Evolutionary conservation across 139 green algal genomes (phyloP).

Genomic region (Chlamydomonas eustigma): DNA sequence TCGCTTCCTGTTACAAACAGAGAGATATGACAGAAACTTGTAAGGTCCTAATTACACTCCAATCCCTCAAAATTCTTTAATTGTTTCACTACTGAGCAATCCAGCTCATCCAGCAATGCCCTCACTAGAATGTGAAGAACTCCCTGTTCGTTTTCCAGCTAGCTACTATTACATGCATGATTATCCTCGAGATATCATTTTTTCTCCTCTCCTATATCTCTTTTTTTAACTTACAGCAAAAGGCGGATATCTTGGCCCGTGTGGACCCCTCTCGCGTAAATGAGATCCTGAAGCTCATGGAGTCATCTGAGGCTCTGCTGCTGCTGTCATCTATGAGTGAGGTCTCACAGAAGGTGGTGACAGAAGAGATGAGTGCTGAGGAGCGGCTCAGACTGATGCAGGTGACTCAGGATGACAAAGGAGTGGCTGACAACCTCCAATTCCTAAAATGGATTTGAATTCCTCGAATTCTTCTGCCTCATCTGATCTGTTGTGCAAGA

Average conservation of each 20-base stretch:
- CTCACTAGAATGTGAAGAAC: no score
- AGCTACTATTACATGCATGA: no score
- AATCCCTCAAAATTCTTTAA: no score
- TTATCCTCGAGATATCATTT: no score
- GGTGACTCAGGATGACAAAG: neutral
- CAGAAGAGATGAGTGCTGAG: slow-evolving; percentile 25
- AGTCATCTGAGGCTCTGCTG: slow-evolving; percentile 29
- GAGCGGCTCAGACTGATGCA: slow-evolving; percentile 36
- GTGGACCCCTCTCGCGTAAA: slow-evolving; percentile 34
- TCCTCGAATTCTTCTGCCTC: neutral
- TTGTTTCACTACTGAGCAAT: no score
- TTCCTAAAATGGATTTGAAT: neutral
- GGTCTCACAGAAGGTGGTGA: slow-evolving; percentile 19
- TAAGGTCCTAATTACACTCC: no score
- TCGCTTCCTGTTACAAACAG: no score
- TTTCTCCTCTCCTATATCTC: no score
- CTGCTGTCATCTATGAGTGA: slow-evolving; percentile 40
- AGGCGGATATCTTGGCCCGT: slow-evolving; percentile 26
- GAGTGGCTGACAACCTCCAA: neutral
- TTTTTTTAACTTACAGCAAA: slow-evolving; percentile 18
- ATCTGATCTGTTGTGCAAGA: neutral
- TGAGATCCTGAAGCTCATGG: slow-evolving; percentile 33
- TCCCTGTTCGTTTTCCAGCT: no score
- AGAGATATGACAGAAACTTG: no score
- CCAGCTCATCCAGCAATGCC: no score